Base-by-base conservation (phyloP, 2,329 filamentous ascomycete species). In the Trichoderma sp. region DNA sequence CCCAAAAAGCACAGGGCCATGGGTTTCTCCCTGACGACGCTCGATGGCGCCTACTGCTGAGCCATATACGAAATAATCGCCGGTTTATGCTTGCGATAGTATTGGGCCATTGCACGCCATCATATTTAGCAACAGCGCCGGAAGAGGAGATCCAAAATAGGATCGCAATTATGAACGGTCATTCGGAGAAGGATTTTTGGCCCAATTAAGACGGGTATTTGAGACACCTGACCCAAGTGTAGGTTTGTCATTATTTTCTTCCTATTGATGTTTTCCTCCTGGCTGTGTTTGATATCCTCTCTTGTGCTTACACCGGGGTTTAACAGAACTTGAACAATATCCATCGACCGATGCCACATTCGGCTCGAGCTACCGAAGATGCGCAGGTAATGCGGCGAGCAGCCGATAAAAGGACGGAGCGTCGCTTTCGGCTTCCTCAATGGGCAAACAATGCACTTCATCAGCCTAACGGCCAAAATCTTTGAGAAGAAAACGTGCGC, bases 241-340 rank as follows among this genome's bases (percentile, higher is more conserved):
- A 85, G 77, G 83, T 80, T 27, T 71, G 38, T 6, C 16, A 4
- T 6, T 14, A 7, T 9, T 31, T 18, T 29, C 14, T 29, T 27
- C 56, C 56, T 31, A 6, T 24, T 33, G 16, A 5, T 50, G 50
- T 31, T 27, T 53, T n/a, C 24, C 11, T 73, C 35, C 12, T 6
- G n/a, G 45, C 9, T 8, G 18, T 50, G 18, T 50, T n/a, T 50
- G 9, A 24, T 53, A 14, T 21, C 38, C 6, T 27, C 16, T 45
- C 18, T 64, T 16, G 7, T 8, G 11, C 12, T 21, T 27, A 41
- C 29, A n/a, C 27, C 62, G 62, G 62, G 24, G 66, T 60, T 9
- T 7, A 35, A 45, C 74, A 85, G 84, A 84, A 84, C 69, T 72
- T 84, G 29, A 78, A 78, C 12, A 84, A 82, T 53, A 81, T 84